Evolutionary conservation across 805 yeast genomes (phyloP).

Genomic region (Maudiozyma barnettii): DNA sequence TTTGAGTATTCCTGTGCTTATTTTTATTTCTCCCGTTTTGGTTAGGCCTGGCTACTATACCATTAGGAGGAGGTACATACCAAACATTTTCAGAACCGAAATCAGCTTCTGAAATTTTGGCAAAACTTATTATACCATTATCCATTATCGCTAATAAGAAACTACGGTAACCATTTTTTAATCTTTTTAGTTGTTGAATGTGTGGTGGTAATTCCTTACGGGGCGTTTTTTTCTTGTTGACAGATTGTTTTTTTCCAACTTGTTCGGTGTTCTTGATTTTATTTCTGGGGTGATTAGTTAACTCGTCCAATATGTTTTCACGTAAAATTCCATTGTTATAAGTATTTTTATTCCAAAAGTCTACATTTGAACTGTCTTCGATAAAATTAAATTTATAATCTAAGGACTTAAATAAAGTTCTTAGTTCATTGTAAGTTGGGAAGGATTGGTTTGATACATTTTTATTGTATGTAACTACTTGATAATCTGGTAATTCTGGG

Average conservation of each 20-base stretch:
- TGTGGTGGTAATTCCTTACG: conserved; percentile 11
- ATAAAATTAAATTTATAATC: conserved; percentile 28
- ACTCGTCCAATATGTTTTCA: conserved; percentile 3
- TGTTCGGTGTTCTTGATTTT: conserved; percentile 7
- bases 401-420: conserved; percentile 27
- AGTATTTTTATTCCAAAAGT: conserved; percentile 15
- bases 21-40: not conserved
- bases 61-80: conserved; percentile 16
- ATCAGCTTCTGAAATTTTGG: conserved; percentile 42
- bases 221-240: conserved; percentile 12
- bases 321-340: conserved; percentile 12
- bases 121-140: conserved; percentile 63
- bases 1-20: not conserved
- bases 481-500: conserved; percentile 71
- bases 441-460: conserved; percentile 30
- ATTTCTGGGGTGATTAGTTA: not conserved
- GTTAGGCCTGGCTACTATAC: not conserved
- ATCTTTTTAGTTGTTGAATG: conserved; percentile 29
- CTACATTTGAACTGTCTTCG: conserved; percentile 17
- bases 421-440: conserved; percentile 39
- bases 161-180: conserved; percentile 45
- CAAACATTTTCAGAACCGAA: conserved; percentile 34
- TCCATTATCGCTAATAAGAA: conserved; percentile 62
- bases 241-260: not conserved
- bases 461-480: conserved; percentile 49